Evolutionary conservation across 768 basidiomycete genomes (phyloP), one percentile per base, ranked within the genome.

Genomic region (Russula sp.): DNA sequence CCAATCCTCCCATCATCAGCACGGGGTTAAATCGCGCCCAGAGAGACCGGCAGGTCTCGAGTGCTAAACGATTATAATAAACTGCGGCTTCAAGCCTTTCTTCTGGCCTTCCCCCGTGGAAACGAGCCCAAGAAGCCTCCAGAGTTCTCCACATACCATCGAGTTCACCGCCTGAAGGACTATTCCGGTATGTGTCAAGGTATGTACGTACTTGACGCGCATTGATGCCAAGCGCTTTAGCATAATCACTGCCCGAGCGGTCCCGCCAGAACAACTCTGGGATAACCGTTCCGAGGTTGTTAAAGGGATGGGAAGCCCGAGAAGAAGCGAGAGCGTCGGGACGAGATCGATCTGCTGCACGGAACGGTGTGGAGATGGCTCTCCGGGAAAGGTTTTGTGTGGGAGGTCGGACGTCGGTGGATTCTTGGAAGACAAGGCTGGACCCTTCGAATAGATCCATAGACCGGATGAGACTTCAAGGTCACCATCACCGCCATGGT

Each of bases 341-440:
- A 97, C 83, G 53, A 99, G 79, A 74, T 98, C 96, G 66, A 98
- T 95, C 75, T 99, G 97, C 69, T 95, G 89, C 59, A 96, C 82
- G 11, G 80, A 79, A 20, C 94, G 84, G 71, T 83, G 82, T 0
- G 79, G 75, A 3, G 75, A 72, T 0, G 76, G 71, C 20, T 84
- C 79, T n/a, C 79, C 83, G 2, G 90, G 88, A 71, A 88, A 92
- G 0, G 77, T 77, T 1, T 78, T 82, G 14, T 80, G 81, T n/a
- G 86, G 70, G 22, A 90, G 76, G 20, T 75, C 76, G 0, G 77
- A 74, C 2, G 86, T 75, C 1, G 71, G 61, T 1, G 72, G 49
- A 72, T 57, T 51, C 1, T 65, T 50, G 22, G 71, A 73, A 13
- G 79, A 78, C 38, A 94, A 73, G 0, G 79, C 72, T 0, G 75